Evolutionary conservation across 2,329 filamentous ascomycete genomes (phyloP).

Genomic region (Ophiostoma sp.): DNA sequence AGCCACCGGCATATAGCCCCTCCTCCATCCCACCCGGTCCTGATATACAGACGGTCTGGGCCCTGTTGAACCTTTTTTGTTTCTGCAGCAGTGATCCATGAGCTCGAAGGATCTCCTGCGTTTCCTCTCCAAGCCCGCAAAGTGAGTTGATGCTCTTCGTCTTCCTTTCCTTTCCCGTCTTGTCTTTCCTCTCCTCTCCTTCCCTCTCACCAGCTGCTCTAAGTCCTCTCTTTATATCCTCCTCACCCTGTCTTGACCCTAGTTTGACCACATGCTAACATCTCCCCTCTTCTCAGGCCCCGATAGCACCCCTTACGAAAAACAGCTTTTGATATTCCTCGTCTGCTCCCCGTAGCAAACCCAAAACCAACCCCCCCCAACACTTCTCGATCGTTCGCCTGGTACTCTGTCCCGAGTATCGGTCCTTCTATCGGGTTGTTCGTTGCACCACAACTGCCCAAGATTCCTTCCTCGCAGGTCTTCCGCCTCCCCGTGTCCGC

Average conservation of each 20-base stretch:
- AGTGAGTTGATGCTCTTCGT: constrained; percentile 59
- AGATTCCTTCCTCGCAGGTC: constrained; percentile 82
- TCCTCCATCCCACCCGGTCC: background rate
- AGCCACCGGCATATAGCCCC: constrained; percentile 7
- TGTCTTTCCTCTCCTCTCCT: constrained; percentile 19
- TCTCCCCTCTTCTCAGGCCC: constrained; percentile 45
- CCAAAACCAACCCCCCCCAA: constrained; percentile 31
- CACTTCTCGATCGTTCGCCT: constrained; percentile 69
- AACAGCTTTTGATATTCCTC: constrained; percentile 31
- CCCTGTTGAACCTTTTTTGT: constrained; percentile 11
- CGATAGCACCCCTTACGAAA: constrained; percentile 55
- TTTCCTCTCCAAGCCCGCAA: constrained; percentile 92
- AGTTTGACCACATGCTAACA: background rate
- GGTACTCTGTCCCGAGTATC: constrained; percentile 60
- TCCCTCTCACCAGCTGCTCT: background rate
- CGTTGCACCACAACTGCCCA: constrained; percentile 59
- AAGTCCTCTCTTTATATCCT: background rate
- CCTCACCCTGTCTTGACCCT: background rate
- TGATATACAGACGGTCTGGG: constrained; percentile 16
- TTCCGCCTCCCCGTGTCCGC: constrained; percentile 80
- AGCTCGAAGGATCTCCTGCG: constrained; percentile 86
- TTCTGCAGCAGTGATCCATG: constrained; percentile 65
- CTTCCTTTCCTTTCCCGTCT: background rate
- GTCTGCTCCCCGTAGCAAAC: background rate
- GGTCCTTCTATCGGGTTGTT: constrained; percentile 45